Evolutionary conservation across 345 rosid genomes (phyloP).

Genomic region (Garcia nutans): DNA sequence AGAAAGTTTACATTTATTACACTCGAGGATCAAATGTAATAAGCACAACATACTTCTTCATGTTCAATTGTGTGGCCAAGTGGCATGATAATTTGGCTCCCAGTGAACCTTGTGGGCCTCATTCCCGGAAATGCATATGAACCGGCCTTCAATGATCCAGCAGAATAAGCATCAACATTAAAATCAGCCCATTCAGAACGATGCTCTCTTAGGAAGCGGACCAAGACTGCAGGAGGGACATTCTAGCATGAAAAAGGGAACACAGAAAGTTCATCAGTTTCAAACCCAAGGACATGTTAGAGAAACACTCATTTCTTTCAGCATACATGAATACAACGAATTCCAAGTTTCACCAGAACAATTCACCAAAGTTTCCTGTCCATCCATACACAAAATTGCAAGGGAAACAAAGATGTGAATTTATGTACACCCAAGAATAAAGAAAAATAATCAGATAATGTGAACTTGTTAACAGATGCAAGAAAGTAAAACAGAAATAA

Average conservation of each 20-base stretch:
- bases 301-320: neutral
- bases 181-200: slow-evolving; percentile 99
- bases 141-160: slow-evolving; percentile 78
- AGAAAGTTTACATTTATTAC: neutral
- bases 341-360: neutral
- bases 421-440: neutral
- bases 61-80: slow-evolving; percentile 96
- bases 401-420: neutral
- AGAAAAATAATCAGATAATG: neutral
- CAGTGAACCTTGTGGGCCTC: slow-evolving; percentile 95
- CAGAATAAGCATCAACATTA: slow-evolving; percentile 94
- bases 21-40: neutral
- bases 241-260: slow-evolving; percentile 46
- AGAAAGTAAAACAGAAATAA: neutral
- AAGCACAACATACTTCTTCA: slow-evolving; percentile 65
- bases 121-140: slow-evolving; percentile 79
- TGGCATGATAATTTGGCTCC: slow-evolving; percentile 96
- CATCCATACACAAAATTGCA: neutral
- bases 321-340: neutral
- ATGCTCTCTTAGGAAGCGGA: slow-evolving; percentile 94
- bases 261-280: neutral
- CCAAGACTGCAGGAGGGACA: slow-evolving; percentile 91
- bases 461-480: neutral
- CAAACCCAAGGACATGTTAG: neutral
- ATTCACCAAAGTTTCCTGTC: neutral